Percentiles rank a stretch among this genome's conserved stretches.
phyloP scores from a whole-genome alignment of 192 early-diverging fungal genomes.

The Coemansia sp. region DNA sequence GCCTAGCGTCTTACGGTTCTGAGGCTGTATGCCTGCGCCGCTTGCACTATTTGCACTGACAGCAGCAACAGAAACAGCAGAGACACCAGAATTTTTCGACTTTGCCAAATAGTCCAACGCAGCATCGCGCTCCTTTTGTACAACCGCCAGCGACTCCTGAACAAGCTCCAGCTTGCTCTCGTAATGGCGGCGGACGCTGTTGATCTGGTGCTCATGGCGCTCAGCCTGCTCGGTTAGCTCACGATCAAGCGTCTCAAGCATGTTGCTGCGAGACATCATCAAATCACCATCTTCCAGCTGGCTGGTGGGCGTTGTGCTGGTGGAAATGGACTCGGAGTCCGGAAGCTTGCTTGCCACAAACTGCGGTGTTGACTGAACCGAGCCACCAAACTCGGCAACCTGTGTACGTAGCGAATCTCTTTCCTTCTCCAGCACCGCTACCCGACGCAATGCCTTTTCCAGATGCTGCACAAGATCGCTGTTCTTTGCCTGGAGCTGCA shows the following conservation, averaged over 20 bases:
- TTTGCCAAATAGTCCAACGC: conserved; percentile 45
- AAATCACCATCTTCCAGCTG: conserved; percentile 19
- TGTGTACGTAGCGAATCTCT: conserved; percentile 28
- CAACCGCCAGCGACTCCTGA: conserved; percentile 41
- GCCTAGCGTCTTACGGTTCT: conserved; percentile 22
- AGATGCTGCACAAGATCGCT: conserved; percentile 27
- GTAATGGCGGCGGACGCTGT: conserved; percentile 48
- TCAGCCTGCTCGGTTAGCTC: conserved; percentile 52
- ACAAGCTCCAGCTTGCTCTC: conserved; percentile 47
- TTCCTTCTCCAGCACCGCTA: conserved; percentile 30
- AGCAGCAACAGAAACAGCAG: background rate
- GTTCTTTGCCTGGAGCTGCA: conserved; percentile 24
- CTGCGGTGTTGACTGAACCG: conserved; percentile 22
- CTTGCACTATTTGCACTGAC: background rate
- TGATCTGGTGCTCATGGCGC: conserved; percentile 53
- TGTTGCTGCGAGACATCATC: conserved; percentile 36
- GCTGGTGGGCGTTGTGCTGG: conserved; percentile 17
- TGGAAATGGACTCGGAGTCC: conserved; percentile 5
- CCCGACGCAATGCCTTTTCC: conserved; percentile 23
- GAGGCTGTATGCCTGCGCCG: background rate
- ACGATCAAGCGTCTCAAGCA: conserved; percentile 45
- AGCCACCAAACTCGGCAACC: conserved; percentile 30
- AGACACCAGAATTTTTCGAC: conserved; percentile 5
- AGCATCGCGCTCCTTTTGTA: conserved; percentile 51
- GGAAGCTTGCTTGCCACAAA: conserved; percentile 14